Percentiles rank a stretch among this genome's conserved stretches.
phyloP scores from a whole-genome alignment of 805 yeast genomes.

The Starmerella vaccinii region DNA sequence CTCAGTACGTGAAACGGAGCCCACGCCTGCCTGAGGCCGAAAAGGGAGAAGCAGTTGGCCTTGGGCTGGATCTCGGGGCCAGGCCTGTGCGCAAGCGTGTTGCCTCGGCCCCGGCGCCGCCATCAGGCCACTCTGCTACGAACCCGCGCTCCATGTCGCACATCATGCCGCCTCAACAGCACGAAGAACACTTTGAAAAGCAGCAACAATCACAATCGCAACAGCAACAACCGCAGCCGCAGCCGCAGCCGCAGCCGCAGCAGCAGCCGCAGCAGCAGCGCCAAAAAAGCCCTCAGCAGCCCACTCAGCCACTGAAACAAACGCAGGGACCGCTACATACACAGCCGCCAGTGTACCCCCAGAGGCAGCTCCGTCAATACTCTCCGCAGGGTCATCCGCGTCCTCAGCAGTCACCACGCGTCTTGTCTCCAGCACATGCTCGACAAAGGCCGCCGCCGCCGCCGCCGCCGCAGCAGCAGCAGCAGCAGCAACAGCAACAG shows the following conservation, averaged over 20 bases:
- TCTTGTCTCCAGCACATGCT: too few relatives aligned
- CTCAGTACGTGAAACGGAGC: neutral
- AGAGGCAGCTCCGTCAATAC: too few relatives aligned
- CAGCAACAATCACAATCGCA: neutral
- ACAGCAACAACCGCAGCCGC: neutral
- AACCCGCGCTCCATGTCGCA: constrained; percentile 3
- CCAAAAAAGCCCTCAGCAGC: too few relatives aligned
- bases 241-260: neutral
- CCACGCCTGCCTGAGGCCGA: neutral
- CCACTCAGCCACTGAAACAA: too few relatives aligned
- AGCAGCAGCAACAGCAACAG: neutral
- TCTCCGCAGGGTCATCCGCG: too few relatives aligned
- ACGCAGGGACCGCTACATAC: too few relatives aligned
- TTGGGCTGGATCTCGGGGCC: constrained; percentile 1
- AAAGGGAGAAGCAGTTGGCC: neutral
- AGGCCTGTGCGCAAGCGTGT: neutral
- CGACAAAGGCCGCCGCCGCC: neutral
- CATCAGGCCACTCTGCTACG: neutral
- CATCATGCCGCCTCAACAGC: neutral
- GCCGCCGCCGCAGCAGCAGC: neutral
- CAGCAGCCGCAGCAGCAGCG: neutral
- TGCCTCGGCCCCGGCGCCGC: constrained; percentile 1
- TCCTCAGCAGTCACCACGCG: too few relatives aligned
- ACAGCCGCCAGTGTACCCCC: too few relatives aligned
- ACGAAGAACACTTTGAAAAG: neutral